Evolutionary conservation across 352 stramenopile species (phyloP).

Genomic region (Pythium dissimile): DNA sequence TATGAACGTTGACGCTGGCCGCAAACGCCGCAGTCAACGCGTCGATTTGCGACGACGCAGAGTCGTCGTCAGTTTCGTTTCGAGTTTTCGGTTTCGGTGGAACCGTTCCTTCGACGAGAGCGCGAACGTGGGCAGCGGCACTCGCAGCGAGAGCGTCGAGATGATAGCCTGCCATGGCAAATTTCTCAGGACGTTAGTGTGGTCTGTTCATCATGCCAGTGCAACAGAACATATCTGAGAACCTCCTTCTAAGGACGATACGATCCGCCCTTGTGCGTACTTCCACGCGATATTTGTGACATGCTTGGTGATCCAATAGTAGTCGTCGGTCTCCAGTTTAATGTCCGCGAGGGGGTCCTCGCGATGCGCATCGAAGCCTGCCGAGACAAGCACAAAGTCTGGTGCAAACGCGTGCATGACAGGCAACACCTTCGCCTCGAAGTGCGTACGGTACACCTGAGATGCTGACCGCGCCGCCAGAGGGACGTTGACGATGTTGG

Average conservation of each 20-base stretch:
- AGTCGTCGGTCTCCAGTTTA: conserved; percentile 52
- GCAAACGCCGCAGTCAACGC: conserved; percentile 17
- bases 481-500: conserved; percentile 65
- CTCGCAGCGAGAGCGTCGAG: conserved; percentile 31
- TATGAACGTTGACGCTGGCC: no score
- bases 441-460: conserved; percentile 66
- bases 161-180: conserved; percentile 32
- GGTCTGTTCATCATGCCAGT: neutral
- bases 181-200: neutral
- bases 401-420: conserved; percentile 86
- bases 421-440: conserved; percentile 73
- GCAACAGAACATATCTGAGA: no score
- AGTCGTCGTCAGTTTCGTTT: neutral
- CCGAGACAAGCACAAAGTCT: conserved; percentile 93
- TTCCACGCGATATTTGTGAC: conserved; percentile 48
- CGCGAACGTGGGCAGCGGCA: conserved; percentile 30
- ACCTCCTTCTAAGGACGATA: conserved; percentile 64
- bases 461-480: conserved; percentile 40
- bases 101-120: conserved; percentile 27
- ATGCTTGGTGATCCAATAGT: conserved; percentile 31
- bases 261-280: conserved; percentile 42
- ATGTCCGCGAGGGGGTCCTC: conserved; percentile 90
- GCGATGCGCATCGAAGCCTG: conserved; percentile 94
- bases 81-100: conserved; percentile 2
- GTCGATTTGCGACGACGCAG: neutral